Evolutionary conservation across 495 filamentous ascomycete species (phyloP), one percentile per base, ranked within the genome.

Genomic region (Baudoinia panamericana): DNA sequence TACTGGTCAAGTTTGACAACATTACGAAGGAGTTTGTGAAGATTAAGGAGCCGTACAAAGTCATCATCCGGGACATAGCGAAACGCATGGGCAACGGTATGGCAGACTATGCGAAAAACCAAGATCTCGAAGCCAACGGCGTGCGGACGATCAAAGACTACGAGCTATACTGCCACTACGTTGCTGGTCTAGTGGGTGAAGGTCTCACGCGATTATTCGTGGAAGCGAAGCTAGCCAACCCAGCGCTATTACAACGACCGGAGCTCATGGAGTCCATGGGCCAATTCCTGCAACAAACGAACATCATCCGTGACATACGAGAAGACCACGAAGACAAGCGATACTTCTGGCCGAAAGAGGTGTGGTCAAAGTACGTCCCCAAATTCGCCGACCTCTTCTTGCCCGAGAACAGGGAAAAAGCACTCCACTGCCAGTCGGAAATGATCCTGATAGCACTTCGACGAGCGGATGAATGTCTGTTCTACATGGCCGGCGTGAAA

Each of bases 51-150:
- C 70, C 68, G 29, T 96, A 96, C 62, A 70, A 72, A 55, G 73
- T 61, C 12, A 88, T 95, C 56, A 87, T 97, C 60, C 82, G 80
- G 66, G 92, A 97, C 51, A 95, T 96, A 58, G 82, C 85, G 10
- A 66, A 80, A 48, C 80, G 85, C 63, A 97, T 97, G 90, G 88
- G 87, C 49, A 83, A 95, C 52, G 90, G 90, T 43, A 97, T 97
- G 90, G 90, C 90, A 19, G 90, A 96, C 60, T 95, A 87, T 58
- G 79, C 72, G 43, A 68, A 79, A 30, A 90, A 92, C 54, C 77
- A 82, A 17, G 84, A 81, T 52, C 64, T 78, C 48, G 82, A 87
- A 50, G 60, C 64, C 41, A 73, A 83, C 36, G 83, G 82, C 28
- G 83, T 96, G 30, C 69, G 83, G 54, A 92, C 85, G 0, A 63